Evolutionary conservation across 768 basidiomycete species (phyloP), one percentile per base, ranked within the genome.

Genomic region (Termitomyces titanicus): DNA sequence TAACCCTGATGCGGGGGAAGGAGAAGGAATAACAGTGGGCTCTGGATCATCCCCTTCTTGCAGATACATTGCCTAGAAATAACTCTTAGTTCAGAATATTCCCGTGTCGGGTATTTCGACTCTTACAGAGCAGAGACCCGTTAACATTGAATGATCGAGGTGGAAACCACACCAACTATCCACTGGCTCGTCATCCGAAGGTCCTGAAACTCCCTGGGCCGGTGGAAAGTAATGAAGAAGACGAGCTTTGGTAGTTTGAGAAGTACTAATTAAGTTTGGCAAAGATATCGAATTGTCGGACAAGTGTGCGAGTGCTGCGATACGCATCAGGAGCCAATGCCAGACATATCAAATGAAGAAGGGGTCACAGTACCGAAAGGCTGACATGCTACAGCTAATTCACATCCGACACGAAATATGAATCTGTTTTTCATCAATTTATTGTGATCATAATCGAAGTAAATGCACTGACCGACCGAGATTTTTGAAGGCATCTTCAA

Each of bases 111-210:
- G 18, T 35, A 40, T 38, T 56, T 25, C 51, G 5, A 34, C 25
- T 61, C 81, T 68, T 67, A 89, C 89, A 47, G 92, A 89, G 70
- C 94, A 98, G 33, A 99, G 82, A 2, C 94, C 97, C 2, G 97
- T 99, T 53, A 99, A 72, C 37, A 93, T 69, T 8, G 88, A 88
- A 64, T 98, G 94, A 66, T 99, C 97, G 20, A 94, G 76, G 69
- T 98, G 96, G 63, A 94, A 94, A 17, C 96, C 96, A 72, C 96
- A 98, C 84, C 92, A 94, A 60, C 85, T 90, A 60, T 97, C 93
- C 27, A 93, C 72, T 2, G 85, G 75, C 46, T 85, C 86, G 58
- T 87, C 82, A 34, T 85, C 80, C 4, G 66, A 56, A 0, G 74
- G 70, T 5, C 63, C 59, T 18, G 67, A 59, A 18, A 59, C 63